Evolutionary conservation across 2,329 filamentous ascomycete species (phyloP), one percentile per base, ranked within the genome.

Genomic region (Penicillium fuscoglaucum): DNA sequence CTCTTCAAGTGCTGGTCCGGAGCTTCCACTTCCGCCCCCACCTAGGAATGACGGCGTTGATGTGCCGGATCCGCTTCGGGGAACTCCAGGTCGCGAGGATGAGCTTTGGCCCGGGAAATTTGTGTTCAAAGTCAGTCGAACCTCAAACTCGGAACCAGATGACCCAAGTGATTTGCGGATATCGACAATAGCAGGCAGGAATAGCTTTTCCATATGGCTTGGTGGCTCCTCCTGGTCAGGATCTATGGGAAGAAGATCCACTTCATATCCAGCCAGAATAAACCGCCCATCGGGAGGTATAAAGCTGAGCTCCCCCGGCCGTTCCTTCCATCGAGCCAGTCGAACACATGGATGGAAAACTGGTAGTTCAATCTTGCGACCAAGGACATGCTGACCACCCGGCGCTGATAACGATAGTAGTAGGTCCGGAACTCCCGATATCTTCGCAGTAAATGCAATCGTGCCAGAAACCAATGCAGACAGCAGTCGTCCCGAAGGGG

Each of bases 321-420:
- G 85, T 67, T 96, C 91, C 67, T 88, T 88, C 95, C 95, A 99
- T 62, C 87, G 84, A n/a, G 89, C 89, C 3, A 99, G 80, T 19
- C 95, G 84, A 9, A 99, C 95, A 69, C 95, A 98, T 0, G 95
- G 95, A 72, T 99, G 95, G 68, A 99, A 99, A 0, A 97, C 92
- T 1, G 93, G 95, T 2, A 96, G 80, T 64, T 96, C 89, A 73
- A 99, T 86, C 37, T 93, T 84, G 62, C 84, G 86, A 17, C 80
- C 83, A 49, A 97, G 82, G 51, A 88, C 88, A 70, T 90, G 88
- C 63, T 87, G 90, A n/a, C 90, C 90, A 1, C 90, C 90, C 0
- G 91, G 90, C 2, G 90, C 89, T 0, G 88, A 89, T 29, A 99
- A 82, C 15, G 84, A 89, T 10, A 99, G 79, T 19, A 91, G 75